A percentile compares a stretch with the other conserved stretches of the same genome.
phyloP scores from a whole-genome alignment of 2,329 filamentous ascomycete species.

The Monascus ruber region DNA sequence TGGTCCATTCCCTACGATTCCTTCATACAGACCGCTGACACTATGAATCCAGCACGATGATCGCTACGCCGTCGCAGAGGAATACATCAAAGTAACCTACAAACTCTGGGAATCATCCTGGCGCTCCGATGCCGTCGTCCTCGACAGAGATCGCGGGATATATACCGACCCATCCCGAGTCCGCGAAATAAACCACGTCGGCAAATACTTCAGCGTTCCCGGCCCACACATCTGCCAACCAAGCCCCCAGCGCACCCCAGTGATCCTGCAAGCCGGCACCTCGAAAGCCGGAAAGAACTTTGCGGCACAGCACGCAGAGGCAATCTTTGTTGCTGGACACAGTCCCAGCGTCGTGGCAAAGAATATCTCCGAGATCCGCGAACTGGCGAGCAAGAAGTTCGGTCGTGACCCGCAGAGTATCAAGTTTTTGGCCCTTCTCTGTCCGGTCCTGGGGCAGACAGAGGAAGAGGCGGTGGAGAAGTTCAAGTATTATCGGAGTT shows the following conservation, averaged over 20 bases:
- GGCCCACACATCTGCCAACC: conserved; percentile 57
- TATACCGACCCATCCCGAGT: conserved; percentile 51
- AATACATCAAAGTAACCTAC: conserved; percentile 53
- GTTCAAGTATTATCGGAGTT: conserved; percentile 48
- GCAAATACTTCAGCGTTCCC: conserved; percentile 52
- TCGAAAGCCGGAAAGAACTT: conserved; percentile 55
- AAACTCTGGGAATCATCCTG: conserved; percentile 59
- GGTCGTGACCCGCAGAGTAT: conserved; percentile 50
- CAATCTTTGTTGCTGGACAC: conserved; percentile 58
- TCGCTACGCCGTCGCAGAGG: conserved; percentile 52
- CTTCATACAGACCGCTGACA: neutral
- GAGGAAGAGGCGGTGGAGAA: conserved; percentile 57
- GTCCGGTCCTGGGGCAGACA: conserved; percentile 53
- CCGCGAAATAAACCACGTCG: conserved; percentile 54
- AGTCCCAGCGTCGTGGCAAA: conserved; percentile 50
- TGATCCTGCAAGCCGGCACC: conserved; percentile 60
- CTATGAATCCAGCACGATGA: conserved; percentile 45
- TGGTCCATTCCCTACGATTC: conserved; percentile 1
- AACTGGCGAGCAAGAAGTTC: conserved; percentile 39
- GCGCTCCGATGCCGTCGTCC: conserved; percentile 53
- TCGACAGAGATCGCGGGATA: conserved; percentile 46
- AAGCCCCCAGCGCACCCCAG: conserved; percentile 55
- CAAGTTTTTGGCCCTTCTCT: conserved; percentile 57
- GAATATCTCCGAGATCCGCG: conserved; percentile 52
- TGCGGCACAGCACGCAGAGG: conserved; percentile 59